Base-by-base conservation (phyloP, 345 rosid species). In the Salix dunnii region DNA sequence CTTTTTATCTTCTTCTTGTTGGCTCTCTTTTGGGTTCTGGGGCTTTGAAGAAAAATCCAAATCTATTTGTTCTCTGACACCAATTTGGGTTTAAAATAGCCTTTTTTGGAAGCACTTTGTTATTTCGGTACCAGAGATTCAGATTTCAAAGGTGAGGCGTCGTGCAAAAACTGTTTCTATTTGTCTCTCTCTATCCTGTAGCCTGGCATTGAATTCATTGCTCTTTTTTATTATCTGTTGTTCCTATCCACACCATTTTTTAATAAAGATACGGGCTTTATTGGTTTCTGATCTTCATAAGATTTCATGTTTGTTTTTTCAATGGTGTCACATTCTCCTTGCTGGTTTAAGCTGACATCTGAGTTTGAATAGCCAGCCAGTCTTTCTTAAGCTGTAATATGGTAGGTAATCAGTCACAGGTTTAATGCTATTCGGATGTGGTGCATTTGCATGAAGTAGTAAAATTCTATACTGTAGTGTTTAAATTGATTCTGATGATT, bases 101-200 rank as follows among this genome's bases (percentile, higher is more conserved):
- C 25, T 61, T 61, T n/a, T 6, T 25, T 61, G 13, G 13, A 61
- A 3, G 65, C 17, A 21, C 65, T 9, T 68, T 27, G 9, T 38
- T 36, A 30, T 55, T 17, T 49, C 58, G 20, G 58, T 49, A 53
- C 42, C 62, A 30, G 25, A 14, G 35, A 27, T 12, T 38, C 73
- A 68, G 23, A 25, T 55, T 42, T 60, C 42, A 30, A 76, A 77
- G 75, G 75, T 64, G 75, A 71, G 53, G 60, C 20, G n/a, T 18
- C 38, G 18, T 12, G 18, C 10, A 17, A 23, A 1, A 35, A 18
- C 23, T 17, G 9, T 23, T 40, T 18, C 11, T 27, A 14, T 58
- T 2, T 73, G 13, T 40, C 7, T 40, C 49, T 61, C 7, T 40
- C 23, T 28, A 25, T 10, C 12, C 40, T 53, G 2, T 55, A 43